phyloP scores from a whole-genome alignment of 2,329 filamentous ascomycete genomes.

The Akanthomyces lecanii region DNA sequence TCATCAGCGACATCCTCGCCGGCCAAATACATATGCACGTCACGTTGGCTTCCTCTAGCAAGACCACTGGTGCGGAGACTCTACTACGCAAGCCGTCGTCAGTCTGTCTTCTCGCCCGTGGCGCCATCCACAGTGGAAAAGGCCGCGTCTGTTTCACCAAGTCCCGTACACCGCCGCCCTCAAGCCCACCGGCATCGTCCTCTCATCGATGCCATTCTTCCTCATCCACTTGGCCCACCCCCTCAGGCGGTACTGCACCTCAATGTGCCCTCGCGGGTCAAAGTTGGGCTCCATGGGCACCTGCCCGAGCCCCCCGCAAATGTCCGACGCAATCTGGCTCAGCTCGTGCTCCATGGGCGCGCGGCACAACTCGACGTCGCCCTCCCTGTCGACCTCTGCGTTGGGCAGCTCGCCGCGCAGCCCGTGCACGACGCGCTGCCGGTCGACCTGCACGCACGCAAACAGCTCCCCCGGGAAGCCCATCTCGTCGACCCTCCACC shows the following conservation, averaged over 20 bases:
- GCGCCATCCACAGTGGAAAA: not conserved
- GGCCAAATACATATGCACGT: too few relatives aligned
- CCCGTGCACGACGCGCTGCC: constrained; percentile 10
- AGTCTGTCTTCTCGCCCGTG: too few relatives aligned
- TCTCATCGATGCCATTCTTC: constrained; percentile 3
- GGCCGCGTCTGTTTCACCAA: not conserved
- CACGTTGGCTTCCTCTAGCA: too few relatives aligned
- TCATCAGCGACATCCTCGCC: too few relatives aligned
- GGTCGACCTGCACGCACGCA: constrained; percentile 15
- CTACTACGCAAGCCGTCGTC: too few relatives aligned
- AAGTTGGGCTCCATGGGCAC: constrained; percentile 17
- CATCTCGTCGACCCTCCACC: not conserved
- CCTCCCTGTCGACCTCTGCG: not conserved
- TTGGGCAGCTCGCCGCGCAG: constrained; percentile 7
- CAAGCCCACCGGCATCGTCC: not conserved
- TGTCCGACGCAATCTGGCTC: not conserved
- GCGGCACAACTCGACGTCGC: constrained; percentile 1
- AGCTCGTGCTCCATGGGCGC: not conserved
- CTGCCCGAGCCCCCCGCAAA: constrained; percentile 10
- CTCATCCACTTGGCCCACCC: constrained; percentile 5
- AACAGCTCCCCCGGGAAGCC: constrained; percentile 8
- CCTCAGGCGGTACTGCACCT: constrained; percentile 7
- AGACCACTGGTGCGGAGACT: too few relatives aligned
- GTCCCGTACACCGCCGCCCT: not conserved
- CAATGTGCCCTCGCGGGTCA: constrained; percentile 7